These are phyloP conservation scores for Fraxinus paxiana DNA, from an alignment of 305 asterid genomes.

Conservation along the genomic window DNA sequence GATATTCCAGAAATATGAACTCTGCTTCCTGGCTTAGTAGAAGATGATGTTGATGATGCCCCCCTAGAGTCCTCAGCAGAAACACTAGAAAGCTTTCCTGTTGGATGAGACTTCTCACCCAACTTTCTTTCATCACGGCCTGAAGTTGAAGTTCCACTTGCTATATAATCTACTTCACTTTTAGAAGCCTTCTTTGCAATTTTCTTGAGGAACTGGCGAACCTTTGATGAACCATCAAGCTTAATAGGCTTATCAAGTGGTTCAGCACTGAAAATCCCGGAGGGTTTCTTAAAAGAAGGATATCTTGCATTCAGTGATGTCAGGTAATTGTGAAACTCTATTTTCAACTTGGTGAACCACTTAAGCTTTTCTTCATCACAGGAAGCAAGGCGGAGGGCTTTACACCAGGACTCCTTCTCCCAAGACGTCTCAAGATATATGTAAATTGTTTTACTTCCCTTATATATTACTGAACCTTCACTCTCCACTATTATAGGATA, in stretches of 20 bases:
- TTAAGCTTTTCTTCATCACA: conserved; percentile 41
- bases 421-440: conserved; percentile 84
- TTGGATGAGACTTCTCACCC: conserved; percentile 36
- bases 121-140: conserved; percentile 55
- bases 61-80: conserved; percentile 37
- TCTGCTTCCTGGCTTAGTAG: conserved; percentile 36
- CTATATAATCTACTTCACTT: conserved; percentile 57
- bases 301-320: conserved; percentile 62
- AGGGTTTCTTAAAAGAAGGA: conserved; percentile 78
- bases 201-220: conserved; percentile 79
- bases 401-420: conserved; percentile 98
- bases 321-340: conserved; percentile 67
- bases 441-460: conserved; percentile 61
- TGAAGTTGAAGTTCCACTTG: conserved; percentile 37
- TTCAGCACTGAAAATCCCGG: conserved; percentile 40
- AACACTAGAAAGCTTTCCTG: conserved; percentile 35
- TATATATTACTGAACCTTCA: conserved; percentile 55
- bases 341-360: conserved; percentile 59
- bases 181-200: conserved; percentile 67
- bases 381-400: conserved; percentile 87
- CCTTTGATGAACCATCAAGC: conserved; percentile 73
- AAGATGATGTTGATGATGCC: conserved; percentile 33
- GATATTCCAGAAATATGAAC: conserved; percentile 42
- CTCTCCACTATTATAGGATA: conserved; percentile 83
- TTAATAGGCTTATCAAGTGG: conserved; percentile 51